Evolutionary conservation across 2,329 filamentous ascomycete genomes (phyloP), one percentile per base, ranked within the genome.

Genomic region (Fusarium burgessii): DNA sequence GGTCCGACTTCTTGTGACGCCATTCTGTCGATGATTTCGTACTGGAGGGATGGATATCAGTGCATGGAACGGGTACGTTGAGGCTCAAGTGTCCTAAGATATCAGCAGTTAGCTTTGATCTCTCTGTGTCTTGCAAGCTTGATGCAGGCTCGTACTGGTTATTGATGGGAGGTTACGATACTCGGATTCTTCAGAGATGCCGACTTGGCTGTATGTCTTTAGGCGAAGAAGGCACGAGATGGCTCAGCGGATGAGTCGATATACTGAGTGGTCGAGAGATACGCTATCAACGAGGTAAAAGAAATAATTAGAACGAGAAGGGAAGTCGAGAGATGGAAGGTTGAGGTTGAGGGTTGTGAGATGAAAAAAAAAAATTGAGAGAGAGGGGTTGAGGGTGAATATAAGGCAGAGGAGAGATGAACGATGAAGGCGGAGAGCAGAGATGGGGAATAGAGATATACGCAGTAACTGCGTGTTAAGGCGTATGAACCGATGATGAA

Each of bases 1-100:
- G 5, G 0, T n/a, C 17, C 5, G 5, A 4, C 3, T 27, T 46
- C 25, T 29, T 10, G 25, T 10, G 25, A 6, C 0, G 43, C 17
- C 17, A 29, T 29, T n/a, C 4, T 46, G 2, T 10, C 17, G 17
- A 46, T 27, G 7, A 4, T n/a, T 12, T 18, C 12, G 25, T n/a
- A 2, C 7, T 9, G 1, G 2, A 27, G 3, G 7, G 18, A 29
- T n/a, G 5, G 17, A 9, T n/a, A 3, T 29, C 2, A 25, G 3
- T 29, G 5, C 9, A 3, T n/a, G 11, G 25, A 17, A 7, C 7
- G 23, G 23, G 18, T 27, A 18, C 27, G 3, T 11, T 10, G 5
- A 27, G 23, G 6, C 23, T 27, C 9, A 13, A 27, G 17, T 18
- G 2, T 45, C 11, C 42, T 13, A 18, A 7, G 15, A 45, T 4